Percentiles rank a stretch among this genome's conserved stretches.
Evolutionary conservation across 305 asterid species (phyloP).

Genomic region (Plantago coronopus): DNA sequence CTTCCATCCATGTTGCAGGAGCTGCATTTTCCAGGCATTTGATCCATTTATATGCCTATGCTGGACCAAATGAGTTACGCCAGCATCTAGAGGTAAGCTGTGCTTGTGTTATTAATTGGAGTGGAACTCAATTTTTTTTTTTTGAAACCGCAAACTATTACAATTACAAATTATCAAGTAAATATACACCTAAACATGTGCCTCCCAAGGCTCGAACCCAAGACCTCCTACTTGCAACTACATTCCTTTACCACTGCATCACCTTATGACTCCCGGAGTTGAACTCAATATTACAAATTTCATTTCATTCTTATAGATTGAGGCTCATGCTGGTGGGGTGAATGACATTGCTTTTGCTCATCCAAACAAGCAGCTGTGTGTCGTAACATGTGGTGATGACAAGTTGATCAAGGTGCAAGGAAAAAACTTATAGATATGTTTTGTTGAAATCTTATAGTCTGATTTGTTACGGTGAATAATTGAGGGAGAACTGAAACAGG

Average conservation of each 20-base stretch:
- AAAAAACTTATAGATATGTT: constrained; percentile 12
- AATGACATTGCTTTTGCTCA: constrained; percentile 79
- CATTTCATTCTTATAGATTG: constrained; percentile 48
- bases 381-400: constrained; percentile 85
- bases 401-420: constrained; percentile 59
- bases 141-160: too few relatives aligned
- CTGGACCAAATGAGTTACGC: constrained; percentile 62
- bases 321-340: constrained; percentile 73
- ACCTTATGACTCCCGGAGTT: too few relatives aligned
- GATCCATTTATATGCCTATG: constrained; percentile 60
- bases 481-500: constrained; percentile 45
- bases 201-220: too few relatives aligned
- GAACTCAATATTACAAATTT: too few relatives aligned
- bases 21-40: constrained; percentile 78
- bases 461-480: constrained; percentile 17
- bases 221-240: too few relatives aligned
- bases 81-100: constrained; percentile 63
- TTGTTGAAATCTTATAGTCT: not conserved
- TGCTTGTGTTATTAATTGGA: constrained; percentile 12
- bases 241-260: too few relatives aligned
- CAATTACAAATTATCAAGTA: too few relatives aligned
- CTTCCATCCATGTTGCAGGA: constrained; percentile 50
- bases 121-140: constrained; percentile 10
- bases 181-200: too few relatives aligned
- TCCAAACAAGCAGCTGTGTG: constrained; percentile 72